Percentiles rank a stretch among this genome's conserved stretches.
phyloP scores from a whole-genome alignment of 106 monocot genomes.

The Cymbidium sinense region DNA sequence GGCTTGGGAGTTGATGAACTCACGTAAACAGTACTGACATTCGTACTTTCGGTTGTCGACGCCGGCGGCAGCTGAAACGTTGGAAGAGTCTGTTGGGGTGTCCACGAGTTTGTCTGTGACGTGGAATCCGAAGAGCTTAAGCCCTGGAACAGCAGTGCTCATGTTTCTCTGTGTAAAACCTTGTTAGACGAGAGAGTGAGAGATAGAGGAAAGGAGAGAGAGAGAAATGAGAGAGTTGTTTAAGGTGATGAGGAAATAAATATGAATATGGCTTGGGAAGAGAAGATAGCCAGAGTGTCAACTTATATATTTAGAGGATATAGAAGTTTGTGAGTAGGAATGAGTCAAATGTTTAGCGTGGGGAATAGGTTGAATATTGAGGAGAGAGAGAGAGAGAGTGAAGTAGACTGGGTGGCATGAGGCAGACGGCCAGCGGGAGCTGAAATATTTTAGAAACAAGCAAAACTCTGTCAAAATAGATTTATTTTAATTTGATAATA shows the following conservation, averaged over 20 bases:
- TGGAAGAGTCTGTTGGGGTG: neutral
- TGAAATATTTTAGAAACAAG: too few relatives aligned
- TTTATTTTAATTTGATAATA: too few relatives aligned
- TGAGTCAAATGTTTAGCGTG: too few relatives aligned
- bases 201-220: neutral
- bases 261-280: neutral
- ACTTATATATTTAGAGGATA: neutral
- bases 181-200: too few relatives aligned
- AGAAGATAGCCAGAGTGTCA: neutral
- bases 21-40: conserved; percentile 43
- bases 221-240: neutral
- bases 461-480: too few relatives aligned
- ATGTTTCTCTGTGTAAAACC: neutral
- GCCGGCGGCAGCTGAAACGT: neutral
- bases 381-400: too few relatives aligned
- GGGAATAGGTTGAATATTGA: too few relatives aligned
- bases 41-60: neutral
- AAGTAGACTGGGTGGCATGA: too few relatives aligned
- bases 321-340: too few relatives aligned
- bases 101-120: neutral
- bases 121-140: conserved; percentile 2
- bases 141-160: neutral
- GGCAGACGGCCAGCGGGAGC: too few relatives aligned
- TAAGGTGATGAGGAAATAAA: too few relatives aligned
- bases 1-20: conserved; percentile 56